Base-by-base conservation (phyloP, 2,329 filamentous ascomycete species). In the Hymenoscyphus albidus region DNA sequence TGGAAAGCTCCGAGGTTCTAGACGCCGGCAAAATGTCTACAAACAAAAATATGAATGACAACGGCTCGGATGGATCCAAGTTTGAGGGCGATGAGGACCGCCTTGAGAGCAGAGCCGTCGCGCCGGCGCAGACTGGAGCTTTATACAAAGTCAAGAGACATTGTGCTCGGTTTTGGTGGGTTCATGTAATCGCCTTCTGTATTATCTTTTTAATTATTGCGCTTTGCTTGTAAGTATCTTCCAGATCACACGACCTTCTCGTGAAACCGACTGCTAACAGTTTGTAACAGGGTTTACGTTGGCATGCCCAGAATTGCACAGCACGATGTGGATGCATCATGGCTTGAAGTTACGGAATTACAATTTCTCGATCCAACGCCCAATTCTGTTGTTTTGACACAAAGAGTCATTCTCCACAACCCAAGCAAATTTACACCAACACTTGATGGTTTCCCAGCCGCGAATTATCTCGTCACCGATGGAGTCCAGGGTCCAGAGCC, bases 221-320 rank as follows among this genome's bases (percentile, higher is more conserved):
- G 1, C 74, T 88, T 40, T 84, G 83, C 44, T 74, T 88, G 83
- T 86, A 79, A 78, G 82, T 77, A 7, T 39, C 58, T 38, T 10
- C 14, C n/a, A 27, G 6, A 18, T 22, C 44, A 51, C 44, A 51
- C 18, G 44, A 12, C 44, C 9, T 6, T 35, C 18, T 27, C 7
- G 4, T 31, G 39, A 18, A 44, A 59, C 13, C 58, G 39, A 27
- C 1, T 18, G 13, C 59, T 62, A 40, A 62, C 32, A 54, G 55
- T 16, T 42, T 44, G 14, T 35, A 22, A 35, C 68, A 84, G 83
- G 48, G 78, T 87, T 58, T 88, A 81, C 70, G 85, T 87, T 61
- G 85, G 74, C 2, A 84, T 87, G 70, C 85, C 85, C 18, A 80
- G 81, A 39, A 84, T 84, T 64, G 84, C 84, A 40, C 85, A 87